A percentile compares a stretch with the other conserved stretches of the same genome.
phyloP scores from a whole-genome alignment of 768 basidiomycete species.

The Hortiboletus flavorubellus region DNA sequence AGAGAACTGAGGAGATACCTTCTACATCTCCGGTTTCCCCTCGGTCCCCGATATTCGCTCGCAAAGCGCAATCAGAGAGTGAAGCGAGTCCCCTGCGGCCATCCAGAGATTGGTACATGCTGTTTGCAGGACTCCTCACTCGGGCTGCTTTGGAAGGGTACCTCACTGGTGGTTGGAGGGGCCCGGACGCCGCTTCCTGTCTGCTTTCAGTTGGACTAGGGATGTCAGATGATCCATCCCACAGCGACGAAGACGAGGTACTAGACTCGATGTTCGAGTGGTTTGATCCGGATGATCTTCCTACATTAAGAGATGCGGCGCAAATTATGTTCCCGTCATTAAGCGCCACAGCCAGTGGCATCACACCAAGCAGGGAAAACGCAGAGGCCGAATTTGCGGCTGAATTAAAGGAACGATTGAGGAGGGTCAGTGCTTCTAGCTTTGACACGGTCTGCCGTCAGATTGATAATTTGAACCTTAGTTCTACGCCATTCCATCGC shows the following conservation, averaged over 20 bases:
- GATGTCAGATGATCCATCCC: slow-evolving; percentile 28
- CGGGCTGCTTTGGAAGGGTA: slow-evolving; percentile 87
- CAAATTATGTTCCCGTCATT: slow-evolving; percentile 67
- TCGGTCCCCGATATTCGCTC: slow-evolving; percentile 5
- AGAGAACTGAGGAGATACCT: slow-evolving; percentile 20
- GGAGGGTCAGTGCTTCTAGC: slow-evolving; percentile 49
- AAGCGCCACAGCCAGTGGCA: slow-evolving; percentile 25
- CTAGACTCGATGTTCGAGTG: slow-evolving; percentile 43
- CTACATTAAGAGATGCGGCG: slow-evolving; percentile 60
- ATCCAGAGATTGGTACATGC: slow-evolving; percentile 77
- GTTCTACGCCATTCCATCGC: slow-evolving; percentile 75
- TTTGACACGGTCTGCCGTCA: not conserved
- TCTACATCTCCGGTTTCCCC: slow-evolving; percentile 13
- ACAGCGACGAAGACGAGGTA: slow-evolving; percentile 32
- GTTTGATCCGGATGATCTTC: slow-evolving; percentile 77
- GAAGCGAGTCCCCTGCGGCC: slow-evolving; percentile 58
- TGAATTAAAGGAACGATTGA: slow-evolving; percentile 72
- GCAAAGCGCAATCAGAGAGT: slow-evolving; percentile 32
- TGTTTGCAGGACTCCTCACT: slow-evolving; percentile 72
- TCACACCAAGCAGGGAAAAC: slow-evolving; percentile 36
- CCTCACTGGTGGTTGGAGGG: slow-evolving; percentile 76
- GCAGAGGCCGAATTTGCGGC: slow-evolving; percentile 69
- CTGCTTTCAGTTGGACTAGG: slow-evolving; percentile 71
- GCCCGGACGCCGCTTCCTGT: slow-evolving; percentile 64
- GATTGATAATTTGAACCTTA: slow-evolving; percentile 29